Evolutionary conservation across 257 asterid species (phyloP), one percentile per base, ranked within the genome.

Genomic region (Datura wrightii): DNA sequence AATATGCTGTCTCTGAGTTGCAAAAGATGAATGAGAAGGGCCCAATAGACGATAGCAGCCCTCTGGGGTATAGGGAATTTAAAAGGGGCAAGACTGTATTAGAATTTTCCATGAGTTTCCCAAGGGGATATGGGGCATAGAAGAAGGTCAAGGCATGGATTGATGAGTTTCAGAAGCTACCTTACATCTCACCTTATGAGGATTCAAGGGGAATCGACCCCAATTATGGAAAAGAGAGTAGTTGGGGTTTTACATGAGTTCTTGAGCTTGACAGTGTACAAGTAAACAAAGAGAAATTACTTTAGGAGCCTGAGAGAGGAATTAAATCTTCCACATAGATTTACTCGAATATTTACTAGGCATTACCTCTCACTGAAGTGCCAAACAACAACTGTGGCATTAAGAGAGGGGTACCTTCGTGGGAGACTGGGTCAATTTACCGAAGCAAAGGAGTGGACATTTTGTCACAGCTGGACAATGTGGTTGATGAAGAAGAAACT

Each of bases 81-180:
- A 94, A 88, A 92, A 93, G 92, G 79, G 98, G 98, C 8, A 93
- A 92, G 88, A 91, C 96, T 1, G 95, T 95, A 6, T 86, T 94
- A 83, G 92, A 93, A 87, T 96, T 94, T 79, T 97, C 95, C 4
- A 93, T 96, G 99, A 96, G 95, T 80, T 94, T 93, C 78, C 99
- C 99, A 1, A 92, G 98, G 87, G 97, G 98, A 39, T 96, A 96
- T 60, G 98, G 99, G 63, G 97, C 92, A 0, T 98, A 93, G 82
- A 96, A 93, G 79, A 96, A 93, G 93, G 99, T 96, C 79, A 93
- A 89, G 82, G 95, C 92, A 4, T 96, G 99, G 99, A 96, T 96
- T 98, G 95, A 94, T 36, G 99, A 96, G 82, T 96, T 96, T 59
- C 98, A 96, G 34, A 96, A 96, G 87, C 86, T 96, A 71, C 99